Evolutionary conservation across 345 rosid genomes (phyloP).

Genomic region (Rhodamnia rubescens): DNA sequence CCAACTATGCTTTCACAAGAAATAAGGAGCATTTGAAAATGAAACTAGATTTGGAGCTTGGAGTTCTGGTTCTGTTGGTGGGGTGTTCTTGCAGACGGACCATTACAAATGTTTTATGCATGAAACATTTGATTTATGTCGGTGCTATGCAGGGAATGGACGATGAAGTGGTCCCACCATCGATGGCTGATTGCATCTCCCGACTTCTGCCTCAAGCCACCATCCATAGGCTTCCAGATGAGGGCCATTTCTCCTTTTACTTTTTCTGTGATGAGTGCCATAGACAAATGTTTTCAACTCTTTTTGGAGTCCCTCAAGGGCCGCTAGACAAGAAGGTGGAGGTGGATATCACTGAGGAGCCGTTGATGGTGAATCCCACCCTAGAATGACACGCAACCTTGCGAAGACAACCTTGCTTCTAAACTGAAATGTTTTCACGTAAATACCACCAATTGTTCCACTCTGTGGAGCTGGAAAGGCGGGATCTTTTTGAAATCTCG

Average conservation of each 20-base stretch:
- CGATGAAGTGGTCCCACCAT: constrained; percentile 55
- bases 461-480: constrained; percentile 6
- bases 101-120: not conserved
- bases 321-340: constrained; percentile 26
- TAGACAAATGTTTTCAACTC: constrained; percentile 48
- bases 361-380: constrained; percentile 4
- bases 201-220: constrained; percentile 63
- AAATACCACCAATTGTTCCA: constrained; percentile 31
- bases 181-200: constrained; percentile 52
- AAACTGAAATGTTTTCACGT: constrained; percentile 5
- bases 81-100: not conserved
- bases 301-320: constrained; percentile 63
- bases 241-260: constrained; percentile 85
- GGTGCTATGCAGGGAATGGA: constrained; percentile 59
- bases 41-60: not conserved
- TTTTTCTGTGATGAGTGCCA: constrained; percentile 81
- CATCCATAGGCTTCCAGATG: constrained; percentile 54
- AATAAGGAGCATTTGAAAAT: not conserved
- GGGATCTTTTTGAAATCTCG: not conserved
- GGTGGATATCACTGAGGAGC: constrained; percentile 1
- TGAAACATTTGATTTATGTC: not conserved
- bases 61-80: not conserved
- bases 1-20: not conserved
- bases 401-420: not conserved
- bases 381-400: constrained; percentile 7